Base-by-base conservation (phyloP, 345 rosid genomes). In the Acer yangbiense region DNA sequence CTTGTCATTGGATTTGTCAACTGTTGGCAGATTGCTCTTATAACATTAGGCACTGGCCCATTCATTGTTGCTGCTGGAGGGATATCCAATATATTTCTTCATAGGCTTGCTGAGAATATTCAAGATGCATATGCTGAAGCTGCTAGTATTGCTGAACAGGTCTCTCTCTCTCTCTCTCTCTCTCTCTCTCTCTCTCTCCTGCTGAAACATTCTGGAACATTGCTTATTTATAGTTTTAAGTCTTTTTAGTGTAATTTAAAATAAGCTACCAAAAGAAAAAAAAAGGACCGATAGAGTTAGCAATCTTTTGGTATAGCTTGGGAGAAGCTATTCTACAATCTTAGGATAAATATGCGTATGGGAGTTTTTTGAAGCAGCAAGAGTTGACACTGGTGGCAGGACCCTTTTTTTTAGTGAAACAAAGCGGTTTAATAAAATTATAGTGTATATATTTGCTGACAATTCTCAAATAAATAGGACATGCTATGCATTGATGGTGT, bases 31-130 rank as follows among this genome's bases (percentile, higher is more conserved):
- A 92, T 96, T 86, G 93, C 98, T 4, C 90, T 92, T 65, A 89
- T 96, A 86, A 92, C 99, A 35, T 86, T 96, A 82, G 97, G 92
- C 74, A 94, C 98, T 29, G 99, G 99, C 71, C 99, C 99, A 83
- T 94, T 96, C 83, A 96, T 96, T 86, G 95, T 96, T 86, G 99
- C 99, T 68, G 99, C 99, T n/a, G 99, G 99, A 72, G 99, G 99
- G n/a, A 88, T 96, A 83, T 96, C 99, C 68, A 96, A 96, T 86
- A 91, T 94, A 84, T 96, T 94, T 86, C 98, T 96, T 76, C 99
- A 96, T 65, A 88, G 97, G 86, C 98, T 94, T 79, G 98, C 99
- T 48, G 99, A 96, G 89, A 96, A 92, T 83, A 96, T 96, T 82
- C 99, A 96, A 86, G 99, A 94, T 90, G 99, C 99, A 77, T 96